Percentiles rank a stretch among this genome's conserved stretches.
Evolutionary conservation across 176 grass and related monocot genomes (phyloP).

Genomic region (Tuctoria greenei): DNA sequence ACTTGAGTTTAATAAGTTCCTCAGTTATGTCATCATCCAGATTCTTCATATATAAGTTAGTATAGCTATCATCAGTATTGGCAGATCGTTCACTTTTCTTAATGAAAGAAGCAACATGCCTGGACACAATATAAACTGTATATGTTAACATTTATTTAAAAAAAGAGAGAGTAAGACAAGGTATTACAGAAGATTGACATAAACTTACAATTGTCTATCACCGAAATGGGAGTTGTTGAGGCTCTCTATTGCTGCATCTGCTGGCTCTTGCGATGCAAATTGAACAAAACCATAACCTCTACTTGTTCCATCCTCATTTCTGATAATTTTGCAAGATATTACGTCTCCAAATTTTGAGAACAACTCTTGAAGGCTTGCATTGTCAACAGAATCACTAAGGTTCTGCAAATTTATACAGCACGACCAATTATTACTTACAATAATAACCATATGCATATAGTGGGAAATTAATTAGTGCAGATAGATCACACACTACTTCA

Average conservation of each 20-base stretch:
- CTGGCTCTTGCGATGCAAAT: conserved; percentile 54
- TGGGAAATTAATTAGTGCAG: not conserved
- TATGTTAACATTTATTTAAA: not conserved
- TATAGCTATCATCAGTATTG: conserved; percentile 59
- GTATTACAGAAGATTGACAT: not conserved
- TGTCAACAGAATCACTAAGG: conserved; percentile 46
- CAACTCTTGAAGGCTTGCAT: conserved; percentile 58
- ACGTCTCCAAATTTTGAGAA: conserved; percentile 73
- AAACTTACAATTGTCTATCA: conserved; percentile 57
- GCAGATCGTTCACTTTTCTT: conserved; percentile 59
- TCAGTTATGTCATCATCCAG: conserved; percentile 76
- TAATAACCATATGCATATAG: not conserved
- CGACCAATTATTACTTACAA: not conserved
- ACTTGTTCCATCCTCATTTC: conserved; percentile 62
- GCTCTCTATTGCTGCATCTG: conserved; percentile 52
- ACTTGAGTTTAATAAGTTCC: conserved; percentile 72
- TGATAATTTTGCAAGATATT: conserved; percentile 75
- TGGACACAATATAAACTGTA: not conserved
- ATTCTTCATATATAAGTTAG: conserved; percentile 93
- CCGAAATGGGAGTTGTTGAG: conserved; percentile 55
- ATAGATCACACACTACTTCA: conserved; percentile 13
- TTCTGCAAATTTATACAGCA: conserved; percentile 48
- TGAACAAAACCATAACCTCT: conserved; percentile 80
- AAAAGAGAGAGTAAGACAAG: not conserved
- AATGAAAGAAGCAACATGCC: conserved; percentile 67